A percentile compares a stretch with the other conserved stretches of the same genome.
Conservation (phyloP, 305 asterid genomes). For the Rubia peregrina region DNA sequence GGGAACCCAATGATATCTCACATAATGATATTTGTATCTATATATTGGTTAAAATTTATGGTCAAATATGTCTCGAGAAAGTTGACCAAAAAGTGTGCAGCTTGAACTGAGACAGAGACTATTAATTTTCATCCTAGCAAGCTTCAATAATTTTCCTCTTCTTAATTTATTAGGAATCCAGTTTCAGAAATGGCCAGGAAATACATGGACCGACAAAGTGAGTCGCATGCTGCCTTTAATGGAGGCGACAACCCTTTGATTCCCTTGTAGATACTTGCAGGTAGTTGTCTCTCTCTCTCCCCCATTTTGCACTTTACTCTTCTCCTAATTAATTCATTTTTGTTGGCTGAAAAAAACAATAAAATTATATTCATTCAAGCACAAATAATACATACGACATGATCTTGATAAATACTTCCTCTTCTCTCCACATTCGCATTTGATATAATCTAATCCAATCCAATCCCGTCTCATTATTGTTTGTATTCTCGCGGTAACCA, state of each 20-base stretch:
- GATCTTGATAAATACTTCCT: constrained; percentile 6
- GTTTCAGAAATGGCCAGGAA: constrained; percentile 9
- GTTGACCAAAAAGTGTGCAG: too few relatives aligned
- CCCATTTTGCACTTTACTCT: constrained; percentile 3
- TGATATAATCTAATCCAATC: constrained; percentile 1
- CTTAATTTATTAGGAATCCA: not conserved
- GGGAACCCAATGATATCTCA: too few relatives aligned
- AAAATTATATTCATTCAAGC: not conserved
- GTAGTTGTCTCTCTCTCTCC: constrained; percentile 24
- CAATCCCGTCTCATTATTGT: constrained; percentile 7
- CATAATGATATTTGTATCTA: too few relatives aligned
- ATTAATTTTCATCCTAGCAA: too few relatives aligned
- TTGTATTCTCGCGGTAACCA: not conserved
- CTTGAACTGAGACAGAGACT: too few relatives aligned
- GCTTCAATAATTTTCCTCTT: not conserved
- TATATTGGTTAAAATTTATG: too few relatives aligned
- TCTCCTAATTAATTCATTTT: not conserved
- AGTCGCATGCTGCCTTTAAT: constrained; percentile 43
- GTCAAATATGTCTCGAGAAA: too few relatives aligned
- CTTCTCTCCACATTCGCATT: constrained; percentile 10
- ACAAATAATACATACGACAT: not conserved
- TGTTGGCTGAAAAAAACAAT: not conserved
- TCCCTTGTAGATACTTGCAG: constrained; percentile 30
- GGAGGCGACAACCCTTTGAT: constrained; percentile 50
- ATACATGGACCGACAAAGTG: constrained; percentile 45